Conservation (phyloP, 495 filamentous ascomycete genomes). For the Penicillium cataractarum region DNA sequence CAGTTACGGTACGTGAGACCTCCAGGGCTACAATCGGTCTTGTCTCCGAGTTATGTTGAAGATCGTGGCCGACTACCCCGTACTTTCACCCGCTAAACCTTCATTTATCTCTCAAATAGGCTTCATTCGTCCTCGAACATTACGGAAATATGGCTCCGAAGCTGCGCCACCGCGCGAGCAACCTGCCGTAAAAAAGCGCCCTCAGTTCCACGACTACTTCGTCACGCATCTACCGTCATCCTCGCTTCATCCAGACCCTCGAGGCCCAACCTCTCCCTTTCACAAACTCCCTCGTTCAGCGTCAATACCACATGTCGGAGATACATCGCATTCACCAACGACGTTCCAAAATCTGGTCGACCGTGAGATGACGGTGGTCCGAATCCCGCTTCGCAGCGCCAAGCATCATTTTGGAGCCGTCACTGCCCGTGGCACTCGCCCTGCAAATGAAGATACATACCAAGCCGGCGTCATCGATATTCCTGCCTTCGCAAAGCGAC, state of each 20-base stretch:
- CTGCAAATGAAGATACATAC: slow-evolving; percentile 90
- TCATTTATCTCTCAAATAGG: slow-evolving; percentile 22
- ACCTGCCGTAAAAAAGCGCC: slow-evolving; percentile 37
- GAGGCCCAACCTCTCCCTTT: slow-evolving; percentile 54
- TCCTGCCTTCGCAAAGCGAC: slow-evolving; percentile 85
- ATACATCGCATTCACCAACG: slow-evolving; percentile 56
- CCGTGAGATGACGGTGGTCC: slow-evolving; percentile 91
- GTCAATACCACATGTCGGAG: slow-evolving; percentile 74
- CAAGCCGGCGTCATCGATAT: slow-evolving; percentile 93
- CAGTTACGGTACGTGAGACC: slow-evolving; percentile 38
- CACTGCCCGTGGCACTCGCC: slow-evolving; percentile 76
- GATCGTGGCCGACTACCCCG: slow-evolving; percentile 13
- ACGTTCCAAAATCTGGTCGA: slow-evolving; percentile 58
- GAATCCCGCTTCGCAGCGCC: slow-evolving; percentile 90
- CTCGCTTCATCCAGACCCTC: slow-evolving; percentile 87
- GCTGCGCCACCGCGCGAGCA: slow-evolving; percentile 18
- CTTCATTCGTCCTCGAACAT: slow-evolving; percentile 24
- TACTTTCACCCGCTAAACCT: slow-evolving; percentile 15
- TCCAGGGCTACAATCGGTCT: slow-evolving; percentile 14
- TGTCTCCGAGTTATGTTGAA: slow-evolving; percentile 22
- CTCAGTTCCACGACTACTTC: slow-evolving; percentile 92
- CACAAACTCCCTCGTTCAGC: slow-evolving; percentile 84
- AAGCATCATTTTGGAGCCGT: slow-evolving; percentile 93
- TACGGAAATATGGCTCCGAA: slow-evolving; percentile 26
- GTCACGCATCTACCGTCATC: slow-evolving; percentile 93